Conservation (phyloP, 495 filamentous ascomycete genomes). For the Talaromyces thailandensis region DNA sequence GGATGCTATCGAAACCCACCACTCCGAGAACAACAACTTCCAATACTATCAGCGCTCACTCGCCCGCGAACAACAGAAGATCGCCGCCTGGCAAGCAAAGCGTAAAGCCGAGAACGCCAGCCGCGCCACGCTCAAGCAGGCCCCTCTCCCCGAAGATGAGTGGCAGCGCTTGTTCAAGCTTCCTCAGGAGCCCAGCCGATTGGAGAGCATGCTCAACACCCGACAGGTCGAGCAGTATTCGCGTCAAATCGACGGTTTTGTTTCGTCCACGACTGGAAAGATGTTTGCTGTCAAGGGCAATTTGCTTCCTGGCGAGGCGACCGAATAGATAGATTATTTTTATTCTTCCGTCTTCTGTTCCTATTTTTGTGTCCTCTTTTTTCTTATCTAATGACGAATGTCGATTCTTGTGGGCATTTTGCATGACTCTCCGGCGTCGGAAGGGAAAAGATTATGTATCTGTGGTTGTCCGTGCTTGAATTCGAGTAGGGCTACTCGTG, state of each 20-base stretch:
- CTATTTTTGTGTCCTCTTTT: slow-evolving; percentile 3
- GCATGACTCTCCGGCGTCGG: slow-evolving; percentile 45
- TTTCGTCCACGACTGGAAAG: slow-evolving; percentile 81
- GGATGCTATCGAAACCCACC: slow-evolving; percentile 93
- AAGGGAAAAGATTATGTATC: slow-evolving; percentile 36
- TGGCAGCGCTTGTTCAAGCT: slow-evolving; percentile 98
- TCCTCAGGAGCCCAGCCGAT: slow-evolving; percentile 80
- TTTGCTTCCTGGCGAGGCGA: slow-evolving; percentile 39
- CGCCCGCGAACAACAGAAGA: slow-evolving; percentile 93
- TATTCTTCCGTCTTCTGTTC: not conserved
- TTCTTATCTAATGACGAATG: slow-evolving; percentile 4
- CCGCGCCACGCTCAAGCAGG: slow-evolving; percentile 77
- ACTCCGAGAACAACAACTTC: slow-evolving; percentile 97
- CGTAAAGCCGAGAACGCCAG: slow-evolving; percentile 88
- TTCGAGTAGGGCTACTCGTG: not conserved
- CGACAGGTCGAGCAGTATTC: slow-evolving; percentile 97
- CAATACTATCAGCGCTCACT: slow-evolving; percentile 96
- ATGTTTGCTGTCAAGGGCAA: slow-evolving; percentile 94
- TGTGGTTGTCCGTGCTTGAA: slow-evolving; percentile 32
- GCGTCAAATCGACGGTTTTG: slow-evolving; percentile 94
- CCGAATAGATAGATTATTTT: slow-evolving; percentile 22
- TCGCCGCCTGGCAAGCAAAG: slow-evolving; percentile 90
- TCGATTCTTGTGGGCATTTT: slow-evolving; percentile 14
- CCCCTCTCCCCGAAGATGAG: slow-evolving; percentile 87
- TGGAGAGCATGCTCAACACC: slow-evolving; percentile 88